Conservation (phyloP, 2,329 filamentous ascomycete species). For the Aureobasidium sp. region DNA sequence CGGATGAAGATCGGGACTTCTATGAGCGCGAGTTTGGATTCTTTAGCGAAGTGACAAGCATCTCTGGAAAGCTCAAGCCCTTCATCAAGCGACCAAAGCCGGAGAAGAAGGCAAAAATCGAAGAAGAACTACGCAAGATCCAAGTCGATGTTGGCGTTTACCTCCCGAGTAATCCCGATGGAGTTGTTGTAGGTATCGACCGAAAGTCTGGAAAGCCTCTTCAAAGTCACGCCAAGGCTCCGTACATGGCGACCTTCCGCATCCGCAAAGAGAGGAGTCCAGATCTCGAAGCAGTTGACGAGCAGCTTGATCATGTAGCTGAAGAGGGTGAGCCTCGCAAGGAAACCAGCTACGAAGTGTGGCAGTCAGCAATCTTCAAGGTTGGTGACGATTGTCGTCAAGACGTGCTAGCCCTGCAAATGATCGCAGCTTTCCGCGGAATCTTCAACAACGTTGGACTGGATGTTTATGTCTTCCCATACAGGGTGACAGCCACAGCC, state of each 20-base stretch:
- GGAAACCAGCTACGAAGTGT: slow-evolving; percentile 73
- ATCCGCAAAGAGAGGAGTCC: slow-evolving; percentile 69
- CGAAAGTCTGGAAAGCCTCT: slow-evolving; percentile 95
- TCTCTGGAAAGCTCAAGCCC: slow-evolving; percentile 92
- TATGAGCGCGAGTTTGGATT: slow-evolving; percentile 96
- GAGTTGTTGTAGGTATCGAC: slow-evolving; percentile 95
- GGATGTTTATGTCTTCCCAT: slow-evolving; percentile 94
- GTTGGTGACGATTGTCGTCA: slow-evolving; percentile 98
- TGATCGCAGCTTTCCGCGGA: slow-evolving; percentile 94
- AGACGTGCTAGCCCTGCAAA: slow-evolving; percentile 90
- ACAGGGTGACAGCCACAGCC: slow-evolving; percentile 93
- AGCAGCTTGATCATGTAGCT: slow-evolving; percentile 24
- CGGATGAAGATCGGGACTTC: slow-evolving; percentile 69
- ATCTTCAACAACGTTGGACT: slow-evolving; percentile 94
- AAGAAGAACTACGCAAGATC: slow-evolving; percentile 95
- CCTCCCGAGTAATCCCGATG: slow-evolving; percentile 92
- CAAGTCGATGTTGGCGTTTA: slow-evolving; percentile 97
- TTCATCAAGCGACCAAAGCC: slow-evolving; percentile 87
- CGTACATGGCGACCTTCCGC: slow-evolving; percentile 98
- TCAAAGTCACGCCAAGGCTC: slow-evolving; percentile 95
- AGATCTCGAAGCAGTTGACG: slow-evolving; percentile 45
- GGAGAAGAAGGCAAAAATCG: slow-evolving; percentile 98
- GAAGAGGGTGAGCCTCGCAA: slow-evolving; percentile 26
- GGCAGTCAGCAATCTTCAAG: slow-evolving; percentile 99
- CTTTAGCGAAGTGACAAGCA: slow-evolving; percentile 91